Conservation (phyloP, 192 early-diverging fungal species). For the Chytriomyces hyalinus region DNA sequence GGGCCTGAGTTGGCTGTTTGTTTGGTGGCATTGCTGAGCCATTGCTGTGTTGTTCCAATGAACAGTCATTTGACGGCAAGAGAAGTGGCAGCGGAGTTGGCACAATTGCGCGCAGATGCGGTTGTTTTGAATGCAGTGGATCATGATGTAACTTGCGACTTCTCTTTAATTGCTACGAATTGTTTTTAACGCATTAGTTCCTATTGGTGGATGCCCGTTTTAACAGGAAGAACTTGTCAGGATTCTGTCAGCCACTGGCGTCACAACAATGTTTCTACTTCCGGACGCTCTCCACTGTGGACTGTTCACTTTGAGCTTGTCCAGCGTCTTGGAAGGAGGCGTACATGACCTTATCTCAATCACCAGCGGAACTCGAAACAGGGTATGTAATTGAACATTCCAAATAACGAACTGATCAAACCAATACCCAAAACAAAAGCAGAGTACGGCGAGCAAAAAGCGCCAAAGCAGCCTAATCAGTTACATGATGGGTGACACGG, state of each 20-base stretch:
- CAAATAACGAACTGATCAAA: background rate
- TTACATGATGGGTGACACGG: background rate
- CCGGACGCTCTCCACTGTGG: background rate
- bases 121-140: slow-evolving; percentile 26
- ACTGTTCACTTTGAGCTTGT: background rate
- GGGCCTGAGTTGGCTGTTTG: slow-evolving; percentile 19
- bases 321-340: background rate
- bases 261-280: background rate
- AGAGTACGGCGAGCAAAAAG: background rate
- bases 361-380: background rate
- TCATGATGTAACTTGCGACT: background rate
- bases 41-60: slow-evolving; percentile 45
- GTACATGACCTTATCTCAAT: background rate
- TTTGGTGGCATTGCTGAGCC: slow-evolving; percentile 43
- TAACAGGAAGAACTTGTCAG: background rate
- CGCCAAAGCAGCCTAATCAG: background rate
- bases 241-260: background rate
- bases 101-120: slow-evolving; percentile 33
- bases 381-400: background rate
- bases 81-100: slow-evolving; percentile 43
- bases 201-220: background rate
- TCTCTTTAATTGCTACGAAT: slow-evolving; percentile 4
- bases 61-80: slow-evolving; percentile 38
- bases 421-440: background rate
- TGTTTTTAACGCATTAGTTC: background rate